Conservation (phyloP, 106 monocot species). For the Phalaenopsis equestris region DNA sequence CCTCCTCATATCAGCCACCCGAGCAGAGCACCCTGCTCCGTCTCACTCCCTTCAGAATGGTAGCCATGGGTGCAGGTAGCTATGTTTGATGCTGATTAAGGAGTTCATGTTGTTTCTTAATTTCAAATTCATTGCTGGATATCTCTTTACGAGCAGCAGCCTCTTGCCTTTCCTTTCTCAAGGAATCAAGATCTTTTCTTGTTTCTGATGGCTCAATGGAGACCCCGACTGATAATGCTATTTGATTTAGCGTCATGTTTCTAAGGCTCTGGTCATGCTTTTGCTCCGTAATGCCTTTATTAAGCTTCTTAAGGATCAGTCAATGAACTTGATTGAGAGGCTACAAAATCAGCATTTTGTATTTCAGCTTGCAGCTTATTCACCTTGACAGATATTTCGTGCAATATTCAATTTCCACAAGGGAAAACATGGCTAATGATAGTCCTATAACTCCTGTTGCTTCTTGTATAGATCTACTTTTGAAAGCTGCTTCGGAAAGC, state of each 20-base stretch:
- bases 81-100: too few relatives aligned
- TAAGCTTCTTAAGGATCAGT: constrained; percentile 12
- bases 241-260: constrained; percentile 18
- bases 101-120: constrained; percentile 1
- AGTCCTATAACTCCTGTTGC: constrained; percentile 17
- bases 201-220: constrained; percentile 17
- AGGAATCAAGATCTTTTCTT: constrained; percentile 12
- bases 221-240: constrained; percentile 18
- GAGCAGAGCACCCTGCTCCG: too few relatives aligned
- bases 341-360: constrained; percentile 13
- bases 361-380: constrained; percentile 17
- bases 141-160: constrained; percentile 16
- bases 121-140: constrained; percentile 7
- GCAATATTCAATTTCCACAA: constrained; percentile 15
- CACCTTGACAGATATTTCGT: constrained; percentile 11
- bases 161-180: constrained; percentile 19
- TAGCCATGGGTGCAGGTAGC: too few relatives aligned
- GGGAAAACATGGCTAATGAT: constrained; percentile 19
- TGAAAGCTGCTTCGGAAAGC: too few relatives aligned
- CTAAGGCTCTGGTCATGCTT: constrained; percentile 13
- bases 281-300: constrained; percentile 13
- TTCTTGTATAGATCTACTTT: too few relatives aligned
- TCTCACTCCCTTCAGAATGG: too few relatives aligned
- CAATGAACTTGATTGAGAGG: constrained; percentile 13
- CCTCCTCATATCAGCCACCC: too few relatives aligned